These are phyloP conservation scores for Papiliotrema laurentii DNA, from an alignment of 1,284 basidiomycete species.

Conservation along the genomic window DNA sequence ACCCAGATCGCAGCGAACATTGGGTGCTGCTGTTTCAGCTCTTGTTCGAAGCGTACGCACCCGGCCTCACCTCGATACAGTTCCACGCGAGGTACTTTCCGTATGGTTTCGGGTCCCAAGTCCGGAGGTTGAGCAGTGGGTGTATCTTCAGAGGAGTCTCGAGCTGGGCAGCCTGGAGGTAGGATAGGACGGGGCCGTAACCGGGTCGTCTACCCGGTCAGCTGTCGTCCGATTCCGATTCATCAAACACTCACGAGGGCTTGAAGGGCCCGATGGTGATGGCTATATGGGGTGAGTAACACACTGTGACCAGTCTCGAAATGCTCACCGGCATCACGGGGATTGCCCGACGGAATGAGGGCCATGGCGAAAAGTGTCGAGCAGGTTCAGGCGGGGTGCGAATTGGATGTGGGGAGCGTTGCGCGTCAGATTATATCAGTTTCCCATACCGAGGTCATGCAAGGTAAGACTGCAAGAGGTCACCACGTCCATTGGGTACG, in stretches of 20 bases:
- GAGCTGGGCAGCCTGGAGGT: slow-evolving; percentile 43
- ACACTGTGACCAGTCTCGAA: slow-evolving; percentile 6
- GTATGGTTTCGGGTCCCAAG: slow-evolving; percentile 43
- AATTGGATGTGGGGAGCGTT: too few relatives aligned
- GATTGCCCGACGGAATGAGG: slow-evolving; percentile 17
- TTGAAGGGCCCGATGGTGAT: slow-evolving; percentile 44
- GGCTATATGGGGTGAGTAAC: too few relatives aligned
- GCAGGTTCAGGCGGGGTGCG: too few relatives aligned
- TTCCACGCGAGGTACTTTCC: slow-evolving; percentile 40
- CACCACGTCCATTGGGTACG: too few relatives aligned
- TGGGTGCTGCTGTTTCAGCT: slow-evolving; percentile 26
- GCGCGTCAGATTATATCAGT: too few relatives aligned
- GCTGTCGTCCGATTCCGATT: neutral
- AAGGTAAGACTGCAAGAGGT: neutral
- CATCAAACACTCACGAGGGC: slow-evolving; percentile 26
- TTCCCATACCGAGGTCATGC: neutral
- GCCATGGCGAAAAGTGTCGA: too few relatives aligned
- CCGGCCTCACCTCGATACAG: slow-evolving; percentile 30
- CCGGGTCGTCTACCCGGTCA: slow-evolving; percentile 32
- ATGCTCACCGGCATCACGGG: slow-evolving; percentile 31
- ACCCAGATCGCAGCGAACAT: slow-evolving; percentile 46
- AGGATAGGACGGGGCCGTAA: slow-evolving; percentile 42
- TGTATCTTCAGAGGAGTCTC: slow-evolving; percentile 41
- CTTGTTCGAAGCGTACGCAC: neutral
- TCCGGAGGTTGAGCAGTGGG: slow-evolving; percentile 37